Base-by-base conservation (phyloP, 1,139 yeast genomes). In the Yamadazyma dushanensis region DNA sequence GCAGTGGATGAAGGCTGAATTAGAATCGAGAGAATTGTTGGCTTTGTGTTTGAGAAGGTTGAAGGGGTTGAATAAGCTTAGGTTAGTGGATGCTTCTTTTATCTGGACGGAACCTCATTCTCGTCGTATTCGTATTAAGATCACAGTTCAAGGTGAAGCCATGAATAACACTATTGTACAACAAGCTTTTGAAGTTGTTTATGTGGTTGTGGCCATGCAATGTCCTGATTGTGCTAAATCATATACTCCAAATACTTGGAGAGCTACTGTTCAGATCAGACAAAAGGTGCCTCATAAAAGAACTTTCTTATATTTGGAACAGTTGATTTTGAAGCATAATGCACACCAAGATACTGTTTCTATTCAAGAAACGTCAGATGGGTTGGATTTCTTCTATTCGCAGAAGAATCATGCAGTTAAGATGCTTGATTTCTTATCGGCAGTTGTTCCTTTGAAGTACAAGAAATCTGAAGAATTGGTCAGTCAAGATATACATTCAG, bases 101-200 rank as follows among this genome's bases (percentile, higher is more conserved):
- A 81, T 92, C 44, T 92, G 99, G 99, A 92, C 99, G 1, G 99
- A 92, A 63, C 98, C 99, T 1, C 99, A 92, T 61, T 90, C 97
- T 18, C 81, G 98, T 61, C 82, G 98, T 72, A 79, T 92, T 47
- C 78, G 90, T 58, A 79, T 92, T 45, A 90, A 89, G 56, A 65
- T 94, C 35, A 88, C 98, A 0, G 96, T 92, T 13, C 98, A 92
- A 63, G 97, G 97, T 45, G 98, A 92, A 63, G 96, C 96, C 25
- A 81, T 88, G 80, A 75, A 85, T 20, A 88, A 88, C 53, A 88
- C 97, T 25, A 87, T 92, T 49, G 80, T 94, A 23, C 97, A 94
- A 60, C 98, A 94, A 63, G 80, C 89, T 22, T 90, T 92, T 59
- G 97, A 89, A 61, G 97, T 92, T 13, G 97, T 92, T 54, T 92